A percentile compares a stretch with the other conserved stretches of the same genome.
Conservation (phyloP, 2,329 filamentous ascomycete genomes). For the Pyrenophora graminea region DNA sequence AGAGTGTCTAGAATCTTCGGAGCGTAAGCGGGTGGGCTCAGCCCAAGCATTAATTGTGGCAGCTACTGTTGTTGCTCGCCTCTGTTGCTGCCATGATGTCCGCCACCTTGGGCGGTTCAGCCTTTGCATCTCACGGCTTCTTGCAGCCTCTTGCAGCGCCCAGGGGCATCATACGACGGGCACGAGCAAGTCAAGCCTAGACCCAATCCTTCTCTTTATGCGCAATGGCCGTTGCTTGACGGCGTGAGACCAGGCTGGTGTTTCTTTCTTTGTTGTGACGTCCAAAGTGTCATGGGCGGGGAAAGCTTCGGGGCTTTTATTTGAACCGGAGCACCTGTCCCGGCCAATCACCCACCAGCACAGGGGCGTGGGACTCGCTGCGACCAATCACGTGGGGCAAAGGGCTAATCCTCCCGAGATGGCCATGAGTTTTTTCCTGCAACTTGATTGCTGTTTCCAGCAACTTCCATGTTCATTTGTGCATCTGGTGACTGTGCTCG, state of each 20-base stretch:
- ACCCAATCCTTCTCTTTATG: not conserved
- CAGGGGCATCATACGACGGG: not conserved
- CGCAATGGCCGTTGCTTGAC: not conserved
- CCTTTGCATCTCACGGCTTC: not conserved
- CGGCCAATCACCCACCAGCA: not conserved
- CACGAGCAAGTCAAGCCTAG: not conserved
- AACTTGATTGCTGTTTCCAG: not conserved
- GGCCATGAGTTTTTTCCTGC: not conserved
- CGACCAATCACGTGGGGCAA: no score
- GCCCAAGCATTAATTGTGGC: not conserved
- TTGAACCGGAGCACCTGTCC: not conserved
- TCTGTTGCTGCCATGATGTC: constrained; percentile 2
- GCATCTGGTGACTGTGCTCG: not conserved
- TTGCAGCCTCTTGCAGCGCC: not conserved
- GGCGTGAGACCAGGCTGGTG: constrained; percentile 1
- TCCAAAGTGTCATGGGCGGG: constrained; percentile 1
- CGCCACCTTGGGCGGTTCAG: not conserved
- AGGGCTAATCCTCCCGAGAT: not conserved
- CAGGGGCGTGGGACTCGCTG: no score
- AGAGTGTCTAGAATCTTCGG: constrained; percentile 7
- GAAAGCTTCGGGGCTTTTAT: not conserved
- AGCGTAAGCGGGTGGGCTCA: not conserved
- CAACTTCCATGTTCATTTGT: constrained; percentile 1
- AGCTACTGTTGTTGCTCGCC: not conserved
- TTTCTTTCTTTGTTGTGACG: not conserved